Percentiles rank a stretch among this genome's conserved stretches.
Conservation (phyloP, 257 asterid species). For the Ophiorrhiza pumila region DNA sequence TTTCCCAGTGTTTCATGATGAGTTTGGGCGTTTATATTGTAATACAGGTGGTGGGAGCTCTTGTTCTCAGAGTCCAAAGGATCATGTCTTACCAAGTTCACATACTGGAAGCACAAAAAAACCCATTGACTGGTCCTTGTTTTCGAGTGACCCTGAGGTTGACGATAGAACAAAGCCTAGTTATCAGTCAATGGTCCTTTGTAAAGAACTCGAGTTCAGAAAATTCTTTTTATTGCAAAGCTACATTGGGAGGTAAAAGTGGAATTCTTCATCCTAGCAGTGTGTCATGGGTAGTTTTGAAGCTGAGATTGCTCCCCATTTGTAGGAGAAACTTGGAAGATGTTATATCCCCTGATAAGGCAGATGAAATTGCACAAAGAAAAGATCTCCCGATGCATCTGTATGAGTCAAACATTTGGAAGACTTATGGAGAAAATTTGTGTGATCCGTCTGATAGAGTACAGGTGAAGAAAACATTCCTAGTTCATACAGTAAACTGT, state of each 20-base stretch:
- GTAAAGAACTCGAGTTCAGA: constrained; percentile 44
- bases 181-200: constrained; percentile 39
- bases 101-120: constrained; percentile 13
- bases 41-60: constrained; percentile 32
- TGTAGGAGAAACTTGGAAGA: constrained; percentile 54
- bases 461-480: constrained; percentile 30
- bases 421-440: constrained; percentile 30
- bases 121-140: constrained; percentile 25
- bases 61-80: constrained; percentile 20
- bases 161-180: constrained; percentile 15
- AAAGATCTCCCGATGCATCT: constrained; percentile 41
- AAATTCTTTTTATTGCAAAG: constrained; percentile 58
- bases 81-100: constrained; percentile 15
- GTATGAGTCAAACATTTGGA: constrained; percentile 62
- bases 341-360: constrained; percentile 38
- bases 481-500: neutral
- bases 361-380: constrained; percentile 34
- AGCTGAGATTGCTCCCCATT: constrained; percentile 1
- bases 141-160: constrained; percentile 19
- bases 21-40: constrained; percentile 12
- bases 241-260: constrained; percentile 59
- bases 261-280: constrained; percentile 3
- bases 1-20: neutral
- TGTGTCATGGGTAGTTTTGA: neutral
- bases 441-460: constrained; percentile 31